Conservation (phyloP, 768 basidiomycete species). For the Gloeostereum incarnatum region DNA sequence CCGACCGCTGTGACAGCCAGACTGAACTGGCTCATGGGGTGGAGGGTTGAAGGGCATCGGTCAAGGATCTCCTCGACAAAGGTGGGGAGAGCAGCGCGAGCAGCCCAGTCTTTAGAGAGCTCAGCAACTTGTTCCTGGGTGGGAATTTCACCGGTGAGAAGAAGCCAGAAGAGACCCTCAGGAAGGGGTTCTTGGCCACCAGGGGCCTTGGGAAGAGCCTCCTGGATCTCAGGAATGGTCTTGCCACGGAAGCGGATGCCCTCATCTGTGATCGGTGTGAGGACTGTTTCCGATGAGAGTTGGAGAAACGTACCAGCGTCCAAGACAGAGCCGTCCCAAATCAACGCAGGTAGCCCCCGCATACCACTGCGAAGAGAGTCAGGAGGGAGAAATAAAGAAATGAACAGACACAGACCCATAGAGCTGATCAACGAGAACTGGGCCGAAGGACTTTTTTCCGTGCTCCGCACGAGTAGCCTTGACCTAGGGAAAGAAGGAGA, state of each 20-base stretch:
- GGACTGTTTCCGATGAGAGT: neutral
- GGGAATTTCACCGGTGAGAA: constrained; percentile 91
- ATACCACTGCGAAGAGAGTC: constrained; percentile 49
- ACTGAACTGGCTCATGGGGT: constrained; percentile 98
- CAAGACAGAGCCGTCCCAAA: constrained; percentile 98
- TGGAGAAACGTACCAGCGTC: constrained; percentile 58
- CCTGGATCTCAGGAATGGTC: constrained; percentile 86
- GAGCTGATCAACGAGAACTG: constrained; percentile 84
- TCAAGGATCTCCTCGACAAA: constrained; percentile 97
- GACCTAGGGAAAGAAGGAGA: constrained; percentile 36
- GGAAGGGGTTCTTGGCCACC: constrained; percentile 88
- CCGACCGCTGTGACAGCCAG: constrained; percentile 88
- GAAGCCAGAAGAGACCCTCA: constrained; percentile 92
- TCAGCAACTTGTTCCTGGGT: constrained; percentile 81
- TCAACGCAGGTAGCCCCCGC: constrained; percentile 85
- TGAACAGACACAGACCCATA: constrained; percentile 51
- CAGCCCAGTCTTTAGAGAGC: constrained; percentile 92
- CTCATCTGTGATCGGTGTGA: constrained; percentile 48
- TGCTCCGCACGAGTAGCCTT: constrained; percentile 78
- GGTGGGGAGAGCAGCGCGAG: constrained; percentile 81
- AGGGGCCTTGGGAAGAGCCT: constrained; percentile 80
- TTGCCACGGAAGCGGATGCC: constrained; percentile 98
- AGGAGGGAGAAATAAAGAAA: neutral
- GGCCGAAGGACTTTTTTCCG: constrained; percentile 90
- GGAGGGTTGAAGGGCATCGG: constrained; percentile 85